Base-by-base conservation (phyloP, 345 rosid genomes). In the Barbarea vulgaris region DNA sequence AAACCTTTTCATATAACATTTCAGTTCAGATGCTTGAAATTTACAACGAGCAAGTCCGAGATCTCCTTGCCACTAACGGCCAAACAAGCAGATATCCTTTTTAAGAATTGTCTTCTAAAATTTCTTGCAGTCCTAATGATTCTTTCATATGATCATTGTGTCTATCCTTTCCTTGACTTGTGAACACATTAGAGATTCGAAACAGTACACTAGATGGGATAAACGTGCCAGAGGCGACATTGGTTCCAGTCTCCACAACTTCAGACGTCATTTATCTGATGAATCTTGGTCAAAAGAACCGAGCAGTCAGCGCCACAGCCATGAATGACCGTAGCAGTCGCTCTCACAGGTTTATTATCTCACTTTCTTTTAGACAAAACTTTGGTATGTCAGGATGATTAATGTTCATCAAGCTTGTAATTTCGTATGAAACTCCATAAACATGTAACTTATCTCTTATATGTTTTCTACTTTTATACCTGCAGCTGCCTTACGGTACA, bases 321-420 rank as follows among this genome's bases (percentile, higher is more conserved):
- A 80, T 95, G 82, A 91, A 94, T 80, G 99, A 95, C 64, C 86
- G 96, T 4, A 95, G 99, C 70, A 95, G 99, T 77, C 93, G 97
- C 70, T 95, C 99, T 63, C 99, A 95, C 78, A 90, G 98, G 98
- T 93, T 46, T n/a, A n/a, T n/a, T n/a, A n/a, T n/a, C n/a, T n/a
- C n/a, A n/a, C n/a, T n/a, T n/a, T n/a, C n/a, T n/a, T n/a, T n/a
- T n/a, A n/a, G n/a, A n/a, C n/a, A n/a, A n/a, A n/a, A n/a, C n/a
- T n/a, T n/a, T n/a, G n/a, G n/a, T n/a, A n/a, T n/a, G n/a, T n/a
- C n/a, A n/a, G n/a, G n/a, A n/a, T n/a, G n/a, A n/a, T n/a, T n/a
- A n/a, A n/a, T n/a, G n/a, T n/a, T n/a, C n/a, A n/a, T n/a, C n/a
- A n/a, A n/a, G n/a, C n/a, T n/a, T n/a, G n/a, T n/a, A n/a, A n/a